Percentiles rank a stretch among this genome's conserved stretches.
phyloP scores from a whole-genome alignment of 2,329 filamentous ascomycete genomes.

The Verticillium dahliae region DNA sequence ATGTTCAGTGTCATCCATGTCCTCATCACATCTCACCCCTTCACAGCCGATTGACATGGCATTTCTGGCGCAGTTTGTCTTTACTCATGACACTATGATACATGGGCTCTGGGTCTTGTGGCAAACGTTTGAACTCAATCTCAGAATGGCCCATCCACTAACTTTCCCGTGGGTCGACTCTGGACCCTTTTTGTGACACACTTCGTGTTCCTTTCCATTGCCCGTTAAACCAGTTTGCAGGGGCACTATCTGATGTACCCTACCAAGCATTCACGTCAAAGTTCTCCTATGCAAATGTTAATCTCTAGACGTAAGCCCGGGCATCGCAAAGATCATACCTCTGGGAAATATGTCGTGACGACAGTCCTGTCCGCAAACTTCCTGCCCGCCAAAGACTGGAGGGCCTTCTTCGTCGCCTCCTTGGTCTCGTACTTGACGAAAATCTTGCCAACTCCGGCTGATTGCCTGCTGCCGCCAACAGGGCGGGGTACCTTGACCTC shows the following conservation, averaged over 20 bases:
- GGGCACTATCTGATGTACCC: slow-evolving; percentile 7
- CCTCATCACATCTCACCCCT: background rate
- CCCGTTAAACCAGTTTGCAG: background rate
- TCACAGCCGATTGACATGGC: background rate
- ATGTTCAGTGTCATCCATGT: background rate
- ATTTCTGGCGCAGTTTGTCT: background rate
- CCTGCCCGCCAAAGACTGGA: slow-evolving; percentile 83
- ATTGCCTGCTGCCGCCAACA: slow-evolving; percentile 73
- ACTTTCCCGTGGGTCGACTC: background rate
- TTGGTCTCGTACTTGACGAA: slow-evolving; percentile 85
- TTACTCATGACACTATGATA: background rate
- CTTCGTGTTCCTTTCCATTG: background rate
- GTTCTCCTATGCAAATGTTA: slow-evolving; percentile 63
- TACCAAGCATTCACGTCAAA: slow-evolving; percentile 91
- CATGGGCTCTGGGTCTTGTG: background rate
- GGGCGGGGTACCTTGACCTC: slow-evolving; percentile 93
- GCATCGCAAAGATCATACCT: slow-evolving; percentile 46
- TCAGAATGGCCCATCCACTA: slow-evolving; percentile 1
- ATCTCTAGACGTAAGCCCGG: slow-evolving; percentile 7
- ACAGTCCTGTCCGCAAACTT: slow-evolving; percentile 97
- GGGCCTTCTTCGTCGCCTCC: slow-evolving; percentile 74
- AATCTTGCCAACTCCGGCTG: slow-evolving; percentile 91
- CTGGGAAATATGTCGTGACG: slow-evolving; percentile 92
- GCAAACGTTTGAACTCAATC: background rate
- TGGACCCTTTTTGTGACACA: slow-evolving; percentile 1